Evolutionary conservation across 805 yeast species (phyloP).

Genomic region (Spathaspora boniae): DNA sequence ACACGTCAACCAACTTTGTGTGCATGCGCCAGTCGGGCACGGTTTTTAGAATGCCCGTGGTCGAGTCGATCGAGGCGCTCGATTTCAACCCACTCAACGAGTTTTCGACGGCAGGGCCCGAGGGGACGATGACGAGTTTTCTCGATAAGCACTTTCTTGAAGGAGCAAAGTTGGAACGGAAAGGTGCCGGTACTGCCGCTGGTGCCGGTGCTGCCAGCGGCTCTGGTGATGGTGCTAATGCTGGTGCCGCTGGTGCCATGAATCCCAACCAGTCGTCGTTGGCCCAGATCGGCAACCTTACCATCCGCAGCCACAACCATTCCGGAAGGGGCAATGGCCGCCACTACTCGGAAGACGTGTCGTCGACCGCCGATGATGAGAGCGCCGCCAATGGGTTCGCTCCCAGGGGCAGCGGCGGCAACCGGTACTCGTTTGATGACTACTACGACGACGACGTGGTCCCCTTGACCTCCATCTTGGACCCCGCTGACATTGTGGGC

Average conservation of each 20-base stretch:
- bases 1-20: slow-evolving; percentile 61
- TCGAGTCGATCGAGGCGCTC: slow-evolving; percentile 60
- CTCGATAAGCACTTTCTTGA: slow-evolving; percentile 21
- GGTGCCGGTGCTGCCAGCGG: neutral
- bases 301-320: slow-evolving; percentile 10
- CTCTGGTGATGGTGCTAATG: slow-evolving; percentile 7
- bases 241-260: slow-evolving; percentile 6
- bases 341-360: slow-evolving; percentile 15
- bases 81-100: slow-evolving; percentile 70
- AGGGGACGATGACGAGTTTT: slow-evolving; percentile 49
- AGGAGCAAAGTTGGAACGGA: neutral
- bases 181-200: neutral
- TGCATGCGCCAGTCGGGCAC: slow-evolving; percentile 93
- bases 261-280: slow-evolving; percentile 7
- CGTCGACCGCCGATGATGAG: slow-evolving; percentile 13
- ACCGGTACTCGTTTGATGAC: slow-evolving; percentile 12
- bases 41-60: slow-evolving; percentile 72
- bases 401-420: slow-evolving; percentile 1
- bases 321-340: slow-evolving; percentile 14
- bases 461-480: slow-evolving; percentile 28
- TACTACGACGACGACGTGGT: slow-evolving; percentile 23
- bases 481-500: slow-evolving; percentile 44
- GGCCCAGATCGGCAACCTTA: slow-evolving; percentile 10
- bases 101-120: slow-evolving; percentile 55
- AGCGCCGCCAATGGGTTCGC: slow-evolving; percentile 10